Base-by-base conservation (phyloP, 179 eudicot species). In the Silene vulgaris region DNA sequence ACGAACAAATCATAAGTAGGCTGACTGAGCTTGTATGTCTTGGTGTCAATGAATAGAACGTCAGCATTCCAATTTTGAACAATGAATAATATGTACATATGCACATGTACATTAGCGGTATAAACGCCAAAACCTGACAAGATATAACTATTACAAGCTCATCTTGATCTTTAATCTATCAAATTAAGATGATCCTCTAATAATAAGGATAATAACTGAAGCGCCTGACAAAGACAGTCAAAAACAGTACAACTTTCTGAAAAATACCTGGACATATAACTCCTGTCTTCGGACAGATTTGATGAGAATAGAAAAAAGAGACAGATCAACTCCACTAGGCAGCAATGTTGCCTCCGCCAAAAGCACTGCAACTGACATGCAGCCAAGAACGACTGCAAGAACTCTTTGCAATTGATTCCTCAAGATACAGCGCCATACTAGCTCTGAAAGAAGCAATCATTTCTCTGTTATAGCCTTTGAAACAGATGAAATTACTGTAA, bases 1-100 rank as follows among this genome's bases (percentile, higher is more conserved):
- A 94, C 98, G 98, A 92, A 87, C 97, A 92, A 69, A 94, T 92
- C 98, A 94, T 94, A 74, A 94, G 91, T 82, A 94, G 84, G 83
- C 83, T 90, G 84, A 94, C 96, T 13, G 98, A 90, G 82, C 93
- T 94, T 61, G 97, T 92, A 75, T 92, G 98, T 80, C 95, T 88
- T 61, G 98, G 96, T 43, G 96, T 94, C 43, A 94, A 75, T 16
- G 98, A 90, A 80, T 92, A 94, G 74, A 94, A 94, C 87, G 83
- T 89, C 81, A 92, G 80, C 93, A 83, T 90, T 70, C 98, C 96
- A 74, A 92, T 80, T 83, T 92, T 89, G 83, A 94, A 88, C 76
- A 94, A 81, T 13, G 98, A 94, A 75, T 85, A 94, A 82, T 94
- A 94, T 79, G 97, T 92, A 84, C 98, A 92, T 56, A 92, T 78